Conservation (phyloP, 202 grass and related monocot species). For the Cymbopogon flexuosus region DNA sequence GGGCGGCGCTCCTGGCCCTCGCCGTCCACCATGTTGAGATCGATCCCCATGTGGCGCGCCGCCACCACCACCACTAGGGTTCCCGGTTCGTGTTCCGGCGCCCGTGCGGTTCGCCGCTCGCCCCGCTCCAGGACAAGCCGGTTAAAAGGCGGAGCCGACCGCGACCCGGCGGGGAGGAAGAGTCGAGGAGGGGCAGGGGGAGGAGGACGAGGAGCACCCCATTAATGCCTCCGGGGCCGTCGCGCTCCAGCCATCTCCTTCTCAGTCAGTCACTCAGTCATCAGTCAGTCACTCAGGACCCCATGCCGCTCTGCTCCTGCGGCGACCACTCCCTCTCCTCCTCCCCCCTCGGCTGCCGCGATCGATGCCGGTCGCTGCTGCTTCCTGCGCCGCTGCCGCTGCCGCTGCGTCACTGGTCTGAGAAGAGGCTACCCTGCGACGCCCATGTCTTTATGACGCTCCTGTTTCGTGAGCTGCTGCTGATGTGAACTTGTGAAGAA, state of each 20-base stretch:
- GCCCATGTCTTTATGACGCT: slow-evolving; percentile 49
- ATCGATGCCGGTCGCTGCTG: slow-evolving; percentile 39
- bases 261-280: slow-evolving; percentile 16
- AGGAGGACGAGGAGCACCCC: slow-evolving; percentile 11
- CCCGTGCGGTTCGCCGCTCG: neutral
- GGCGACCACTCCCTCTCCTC: neutral
- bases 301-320: slow-evolving; percentile 43
- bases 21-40: slow-evolving; percentile 66
- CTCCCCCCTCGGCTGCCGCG: slow-evolving; percentile 38
- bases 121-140: neutral
- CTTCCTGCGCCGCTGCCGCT: slow-evolving; percentile 24
- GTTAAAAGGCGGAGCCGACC: slow-evolving; percentile 38
- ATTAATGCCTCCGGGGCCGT: slow-evolving; percentile 52
- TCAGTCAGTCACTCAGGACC: neutral
- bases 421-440: slow-evolving; percentile 30
- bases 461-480: slow-evolving; percentile 16
- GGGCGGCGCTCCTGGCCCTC: slow-evolving; percentile 46
- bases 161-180: slow-evolving; percentile 22
- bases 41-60: slow-evolving; percentile 55
- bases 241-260: slow-evolving; percentile 51
- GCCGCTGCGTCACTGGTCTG: slow-evolving; percentile 38
- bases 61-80: neutral
- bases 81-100: neutral
- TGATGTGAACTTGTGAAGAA: neutral
- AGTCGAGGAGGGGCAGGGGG: neutral